Evolutionary conservation across 2,329 filamentous ascomycete species (phyloP), one percentile per base, ranked within the genome.

Genomic region (Talaromyces verruculosus): DNA sequence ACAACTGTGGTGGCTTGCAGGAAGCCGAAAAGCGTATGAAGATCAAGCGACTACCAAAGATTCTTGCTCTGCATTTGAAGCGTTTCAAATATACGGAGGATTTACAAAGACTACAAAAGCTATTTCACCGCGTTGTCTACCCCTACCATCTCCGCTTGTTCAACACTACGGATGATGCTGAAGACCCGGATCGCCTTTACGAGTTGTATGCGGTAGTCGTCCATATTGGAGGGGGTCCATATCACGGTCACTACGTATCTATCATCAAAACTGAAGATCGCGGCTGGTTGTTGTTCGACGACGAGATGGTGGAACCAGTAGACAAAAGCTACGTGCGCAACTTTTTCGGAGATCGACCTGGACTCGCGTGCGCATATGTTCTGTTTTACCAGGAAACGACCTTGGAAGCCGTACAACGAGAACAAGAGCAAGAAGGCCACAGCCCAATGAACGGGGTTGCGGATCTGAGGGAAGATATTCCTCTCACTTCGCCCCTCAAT

Each of bases 1-100:
- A 99, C 76, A 93, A 93, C 72, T 99, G 95, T 72, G 95, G 95
- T 63, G 95, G 95, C 2, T 82, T 99, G 64, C 95, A 99, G 78
- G 95, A 99, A 80, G 95, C 95, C 0, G 95, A 99, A 78, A 99
- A 98, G 83, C 88, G 95, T 69, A 99, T 99, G 95, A 99, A 98
- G 83, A 94, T 99, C 72, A 98, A 99, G 82, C 88, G 91, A 63
- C 81, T 98, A 74, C 95, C 95, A 3, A 93, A 92, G 74, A 92
- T 99, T 67, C 80, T 99, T 69, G 93, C 95, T 4, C 82, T 99
- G 66, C 95, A 99, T 75, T 81, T 99, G 68, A 99, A 99, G 80
- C 88, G 95, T 65, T 99, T 99, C 84, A 98, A 98, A 80, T 99
- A 97, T 76, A 97, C 94, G 2, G 95, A 98, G 75, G 94, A 98